A percentile compares a stretch with the other conserved stretches of the same genome.
Evolutionary conservation across 768 basidiomycete genomes (phyloP).

Genomic region (Jaapia argillacea): DNA sequence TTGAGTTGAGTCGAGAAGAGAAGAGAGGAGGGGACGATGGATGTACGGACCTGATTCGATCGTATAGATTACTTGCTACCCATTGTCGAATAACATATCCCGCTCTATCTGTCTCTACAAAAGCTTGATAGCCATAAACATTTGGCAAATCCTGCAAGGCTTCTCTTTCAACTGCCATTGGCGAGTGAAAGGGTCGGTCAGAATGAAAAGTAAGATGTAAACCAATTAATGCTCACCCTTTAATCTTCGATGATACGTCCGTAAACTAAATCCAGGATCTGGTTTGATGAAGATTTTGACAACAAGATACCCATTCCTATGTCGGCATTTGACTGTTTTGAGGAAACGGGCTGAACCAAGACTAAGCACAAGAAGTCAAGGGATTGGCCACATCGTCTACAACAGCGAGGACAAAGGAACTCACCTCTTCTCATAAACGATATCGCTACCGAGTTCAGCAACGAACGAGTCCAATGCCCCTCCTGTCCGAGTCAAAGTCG

Average conservation of each 20-base stretch:
- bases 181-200: constrained; percentile 6
- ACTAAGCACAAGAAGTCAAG: constrained; percentile 23
- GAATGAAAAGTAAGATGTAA: too few relatives aligned
- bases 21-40: too few relatives aligned
- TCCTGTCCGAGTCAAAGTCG: constrained; percentile 58
- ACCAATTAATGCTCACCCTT: constrained; percentile 46
- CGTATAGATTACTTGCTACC: constrained; percentile 90
- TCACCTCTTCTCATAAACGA: constrained; percentile 89
- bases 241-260: constrained; percentile 63
- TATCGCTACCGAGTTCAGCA: constrained; percentile 75
- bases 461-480: constrained; percentile 89
- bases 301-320: constrained; percentile 74
- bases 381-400: background rate
- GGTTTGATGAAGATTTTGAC: constrained; percentile 96
- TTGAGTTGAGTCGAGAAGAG: background rate
- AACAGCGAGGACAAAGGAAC: too few relatives aligned
- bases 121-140: constrained; percentile 80
- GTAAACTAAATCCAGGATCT: constrained; percentile 72
- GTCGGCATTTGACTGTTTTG: constrained; percentile 79
- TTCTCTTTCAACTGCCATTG: constrained; percentile 68
- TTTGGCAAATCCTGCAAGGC: constrained; percentile 77
- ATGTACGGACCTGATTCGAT: constrained; percentile 94
- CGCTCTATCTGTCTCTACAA: constrained; percentile 92
- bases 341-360: constrained; percentile 63
- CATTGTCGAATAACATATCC: constrained; percentile 94